Conservation (phyloP, 192 early-diverging fungal genomes). For the Helicostylum pulchrum region DNA sequence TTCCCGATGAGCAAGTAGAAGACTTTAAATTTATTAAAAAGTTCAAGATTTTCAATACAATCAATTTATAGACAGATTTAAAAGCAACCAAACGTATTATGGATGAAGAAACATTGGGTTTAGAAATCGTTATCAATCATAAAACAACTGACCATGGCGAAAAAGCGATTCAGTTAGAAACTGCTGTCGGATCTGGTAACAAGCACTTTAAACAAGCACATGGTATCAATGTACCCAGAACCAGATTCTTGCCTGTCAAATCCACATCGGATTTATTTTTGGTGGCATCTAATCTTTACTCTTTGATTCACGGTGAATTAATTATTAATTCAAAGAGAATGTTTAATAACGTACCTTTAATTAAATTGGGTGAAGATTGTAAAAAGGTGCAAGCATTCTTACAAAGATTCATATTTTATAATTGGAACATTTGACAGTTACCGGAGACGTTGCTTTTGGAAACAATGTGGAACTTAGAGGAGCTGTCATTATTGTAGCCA, state of each 20-base stretch:
- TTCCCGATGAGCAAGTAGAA: constrained; percentile 93
- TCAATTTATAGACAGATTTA: constrained; percentile 85
- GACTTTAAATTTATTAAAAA: constrained; percentile 99
- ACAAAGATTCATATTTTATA: constrained; percentile 93
- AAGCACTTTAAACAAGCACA: constrained; percentile 94
- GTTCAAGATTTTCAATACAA: constrained; percentile 99
- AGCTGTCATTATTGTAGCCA: constrained; percentile 99
- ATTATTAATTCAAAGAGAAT: constrained; percentile 89
- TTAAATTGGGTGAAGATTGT: constrained; percentile 98
- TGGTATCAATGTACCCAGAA: constrained; percentile 97
- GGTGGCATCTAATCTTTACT: constrained; percentile 94
- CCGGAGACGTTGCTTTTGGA: constrained; percentile 98
- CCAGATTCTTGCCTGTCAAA: constrained; percentile 98
- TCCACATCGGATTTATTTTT: constrained; percentile 96
- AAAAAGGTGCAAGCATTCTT: constrained; percentile 93
- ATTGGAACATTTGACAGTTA: constrained; percentile 97
- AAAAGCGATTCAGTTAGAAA: constrained; percentile 97
- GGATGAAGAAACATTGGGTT: constrained; percentile 68
- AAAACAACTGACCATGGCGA: constrained; percentile 93
- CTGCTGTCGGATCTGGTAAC: constrained; percentile 98
- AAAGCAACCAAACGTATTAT: constrained; percentile 87
- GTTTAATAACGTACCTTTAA: constrained; percentile 89
- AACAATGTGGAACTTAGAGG: constrained; percentile 84
- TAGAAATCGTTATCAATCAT: constrained; percentile 97
- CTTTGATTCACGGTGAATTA: constrained; percentile 89